Percentiles rank a stretch among this genome's conserved stretches.
Evolutionary conservation across 2,329 filamentous ascomycete species (phyloP).

Genomic region (Nakataea oryzae): DNA sequence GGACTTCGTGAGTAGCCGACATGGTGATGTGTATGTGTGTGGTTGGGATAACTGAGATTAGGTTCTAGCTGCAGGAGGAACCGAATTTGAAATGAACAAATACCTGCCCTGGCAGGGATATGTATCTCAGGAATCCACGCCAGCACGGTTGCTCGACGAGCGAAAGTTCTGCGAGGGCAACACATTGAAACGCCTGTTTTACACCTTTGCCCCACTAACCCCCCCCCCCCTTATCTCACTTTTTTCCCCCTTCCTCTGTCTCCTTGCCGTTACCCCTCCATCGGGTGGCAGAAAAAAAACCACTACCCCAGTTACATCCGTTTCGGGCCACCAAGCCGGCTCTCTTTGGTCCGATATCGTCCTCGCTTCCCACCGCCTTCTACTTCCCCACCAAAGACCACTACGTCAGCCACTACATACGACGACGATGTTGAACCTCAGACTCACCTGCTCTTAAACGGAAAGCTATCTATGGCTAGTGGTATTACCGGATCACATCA

Average conservation of each 20-base stretch:
- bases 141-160: no score
- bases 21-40: slow-evolving; percentile 21
- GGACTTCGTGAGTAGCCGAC: slow-evolving; percentile 28
- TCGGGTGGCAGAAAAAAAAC: neutral
- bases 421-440: neutral
- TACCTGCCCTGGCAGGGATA: neutral
- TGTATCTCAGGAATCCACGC: no score
- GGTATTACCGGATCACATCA: no score
- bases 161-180: no score
- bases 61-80: no score
- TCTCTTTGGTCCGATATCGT: neutral
- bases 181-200: neutral
- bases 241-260: neutral
- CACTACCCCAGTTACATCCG: neutral
- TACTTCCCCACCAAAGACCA: neutral
- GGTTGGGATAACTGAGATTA: neutral
- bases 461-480: neutral
- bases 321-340: neutral
- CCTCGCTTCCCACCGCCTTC: neutral
- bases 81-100: neutral
- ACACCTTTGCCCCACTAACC: no score
- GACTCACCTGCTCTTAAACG: neutral
- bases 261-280: neutral
- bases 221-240: neutral
- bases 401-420: neutral